Evolutionary conservation across 2,329 filamentous ascomycete species (phyloP), one percentile per base, ranked within the genome.

Genomic region (Aspergillus latus): DNA sequence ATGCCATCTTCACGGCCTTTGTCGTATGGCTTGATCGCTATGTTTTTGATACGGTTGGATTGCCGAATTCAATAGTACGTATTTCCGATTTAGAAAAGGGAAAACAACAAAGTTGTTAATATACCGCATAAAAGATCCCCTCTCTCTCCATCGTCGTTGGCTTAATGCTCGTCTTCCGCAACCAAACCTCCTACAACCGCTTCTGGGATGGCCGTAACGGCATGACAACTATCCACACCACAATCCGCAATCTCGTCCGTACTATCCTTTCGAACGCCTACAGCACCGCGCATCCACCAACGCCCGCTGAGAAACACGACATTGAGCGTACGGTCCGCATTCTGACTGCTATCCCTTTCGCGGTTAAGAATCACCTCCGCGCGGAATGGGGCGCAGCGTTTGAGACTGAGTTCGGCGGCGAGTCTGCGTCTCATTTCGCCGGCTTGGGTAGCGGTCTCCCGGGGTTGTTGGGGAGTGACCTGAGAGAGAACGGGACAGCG

Each of bases 151-250:
- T 88, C 54, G 85, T 88, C 49, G 84, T 88, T 2, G 85, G 85
- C 64, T 69, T 88, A 40, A 86, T 88, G 80, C 82, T 88, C 55
- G 85, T 88, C 29, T 87, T 88, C 73, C 80, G 85, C 37, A 87
- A 88, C 63, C 78, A 81, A 62, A 87, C 84, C 2, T 82, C 78
- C 52, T 87, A 86, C 71, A 84, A 86, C 62, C 78, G 84, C 1
- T 87, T 87, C 74, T 87, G 84, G 84, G 80, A 81, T 2, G 83
- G 82, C 4, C 74, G 83, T 43, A 81, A 80, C 61, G 79, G 82
- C 60, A 77, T 87, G 53, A 83, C 78, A 9, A 79, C 78, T 0
- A 77, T 86, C 30, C 79, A 79, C 47, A 85, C 84, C n/a, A 76
- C 76, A 39, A 78, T 86, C 11, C 78, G 84, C 54, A 86, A 86